Evolutionary conservation across 2,329 filamentous ascomycete genomes (phyloP), one percentile per base, ranked within the genome.

Genomic region (Talaromyces rugulosus): DNA sequence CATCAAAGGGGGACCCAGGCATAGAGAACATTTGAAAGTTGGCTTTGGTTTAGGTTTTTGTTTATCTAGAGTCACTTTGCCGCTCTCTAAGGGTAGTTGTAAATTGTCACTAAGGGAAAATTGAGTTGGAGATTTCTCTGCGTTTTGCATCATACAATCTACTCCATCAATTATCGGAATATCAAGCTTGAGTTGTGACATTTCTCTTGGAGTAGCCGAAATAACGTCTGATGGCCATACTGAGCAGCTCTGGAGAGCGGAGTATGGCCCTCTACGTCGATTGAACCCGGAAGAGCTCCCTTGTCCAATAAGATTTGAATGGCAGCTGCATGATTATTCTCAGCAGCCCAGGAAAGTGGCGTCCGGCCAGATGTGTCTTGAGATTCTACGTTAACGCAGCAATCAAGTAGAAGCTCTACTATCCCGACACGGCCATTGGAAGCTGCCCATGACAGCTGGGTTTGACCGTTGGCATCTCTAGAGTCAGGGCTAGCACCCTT

Each of bases 281-380:
- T 59, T 9, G 50, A 40, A 9, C 59, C 54, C 18, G 51, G 8
- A 27, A 61, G 16, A 27, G 55, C 50, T 14, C 30, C 30, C 5
- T 47, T 51, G 14, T 50, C 36, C 4, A 51, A 42, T 27, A 58
- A 28, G 7, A 58, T 18, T 23, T 33, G 47, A 14, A 51, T 42
- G 3, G 51, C 40, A 18, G 28, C 56, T 28, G 4, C 27, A 31
- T 50, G 30, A 3, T 42, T 42, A 12, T 58, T 11, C n/a, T 51
- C 16, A 27, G 42, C 56, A 18, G 56, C 56, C n/a, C n/a, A 51
- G 16, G 27, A 58, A 18, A 58, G 36, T 23, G 56, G 63, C 31
- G 27, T 65, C 62, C 12, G 65, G 63, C 44, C 51, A 54, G 33
- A 33, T 4, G 9, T 31, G 28, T 51, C 42, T 52, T 47, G 23